Base-by-base conservation (phyloP, 2,329 filamentous ascomycete species). In the Aspergillus sp. region DNA sequence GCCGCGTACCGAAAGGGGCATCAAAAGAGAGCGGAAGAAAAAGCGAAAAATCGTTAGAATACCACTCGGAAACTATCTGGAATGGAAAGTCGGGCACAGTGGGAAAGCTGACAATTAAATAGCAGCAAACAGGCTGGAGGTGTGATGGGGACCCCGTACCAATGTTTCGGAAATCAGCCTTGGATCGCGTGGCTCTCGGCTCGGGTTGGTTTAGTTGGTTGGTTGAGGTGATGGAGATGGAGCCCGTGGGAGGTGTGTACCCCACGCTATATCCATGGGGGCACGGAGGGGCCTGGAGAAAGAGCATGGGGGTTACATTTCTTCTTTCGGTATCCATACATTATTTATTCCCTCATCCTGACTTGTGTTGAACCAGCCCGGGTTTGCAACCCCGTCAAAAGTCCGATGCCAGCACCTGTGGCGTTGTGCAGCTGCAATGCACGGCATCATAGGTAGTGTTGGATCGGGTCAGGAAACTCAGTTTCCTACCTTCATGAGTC, bases 261-360 rank as follows among this genome's bases (percentile, higher is more conserved):
- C 62, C 62, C 62, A 64, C 62, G 62, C 62, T 55, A 62, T 57
- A 17, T 36, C 52, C 45, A 49, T 49, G 45, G 38, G 52, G 41
- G 41, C 41, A 23, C 19, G 3, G 17, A 17, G 25, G 38, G 39
- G 39, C 32, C n/a, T 43, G 23, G 52, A 55, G 39, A 28, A 36
- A 28, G 52, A 41, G 52, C 5, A 38, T 53, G 51, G 51, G 50
- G 51, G 51, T 53, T 41, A 9, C 17, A 5, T 2, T 36, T 49
- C 23, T 9, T 8, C n/a, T 28, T 25, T 10, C 15, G 32, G 32
- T 36, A 13, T 50, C 17, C 47, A 28, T 25, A 5, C 25, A 21
- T 28, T 28, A 28, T 28, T 28, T 28, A 28, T 30, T 49, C 47
- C 23, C 12, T 49, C 47, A n/a, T 21, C 15, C 47, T 15, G 41